A percentile compares a stretch with the other conserved stretches of the same genome.
phyloP scores from a whole-genome alignment of 1,284 basidiomycete species.

The Moesziomyces parantarcticus region DNA sequence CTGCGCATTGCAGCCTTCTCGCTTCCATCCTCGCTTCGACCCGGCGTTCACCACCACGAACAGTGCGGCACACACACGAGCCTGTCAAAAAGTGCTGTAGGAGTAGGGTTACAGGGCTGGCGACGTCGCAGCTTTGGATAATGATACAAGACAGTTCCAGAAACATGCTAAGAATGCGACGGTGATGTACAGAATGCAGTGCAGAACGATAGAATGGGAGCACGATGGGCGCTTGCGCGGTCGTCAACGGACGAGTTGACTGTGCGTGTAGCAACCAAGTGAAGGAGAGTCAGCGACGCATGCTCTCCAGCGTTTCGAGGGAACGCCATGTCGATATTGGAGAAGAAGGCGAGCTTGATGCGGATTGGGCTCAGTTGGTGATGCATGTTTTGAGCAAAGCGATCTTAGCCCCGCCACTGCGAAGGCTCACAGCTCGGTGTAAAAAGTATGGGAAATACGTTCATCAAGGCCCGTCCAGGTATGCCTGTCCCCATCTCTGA shows the following conservation, averaged over 20 bases:
- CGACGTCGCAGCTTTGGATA: background rate
- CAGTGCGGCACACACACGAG: too few relatives aligned
- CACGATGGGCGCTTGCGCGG: too few relatives aligned
- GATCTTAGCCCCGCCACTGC: constrained; percentile 56
- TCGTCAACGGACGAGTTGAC: too few relatives aligned
- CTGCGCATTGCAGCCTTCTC: too few relatives aligned
- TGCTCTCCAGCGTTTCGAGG: background rate
- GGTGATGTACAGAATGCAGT: constrained; percentile 37
- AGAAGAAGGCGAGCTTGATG: constrained; percentile 1
- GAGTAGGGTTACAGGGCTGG: too few relatives aligned
- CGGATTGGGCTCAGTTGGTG: constrained; percentile 49
- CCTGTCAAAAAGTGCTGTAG: too few relatives aligned
- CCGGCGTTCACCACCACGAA: too few relatives aligned
- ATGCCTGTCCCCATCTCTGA: background rate
- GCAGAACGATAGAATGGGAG: background rate
- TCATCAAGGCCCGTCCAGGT: constrained; percentile 39
- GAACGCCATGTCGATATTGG: background rate
- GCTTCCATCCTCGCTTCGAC: too few relatives aligned
- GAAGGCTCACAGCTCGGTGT: constrained; percentile 54
- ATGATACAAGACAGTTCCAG: constrained; percentile 7
- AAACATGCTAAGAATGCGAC: constrained; percentile 11
- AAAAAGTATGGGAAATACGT: constrained; percentile 53
- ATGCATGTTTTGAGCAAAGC: constrained; percentile 55
- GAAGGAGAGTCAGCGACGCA: constrained; percentile 7
- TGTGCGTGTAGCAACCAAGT: constrained; percentile 2